These are phyloP conservation scores for Candida xiaguanensis DNA, from an alignment of 805 yeast genomes.

Conservation along the genomic window DNA sequence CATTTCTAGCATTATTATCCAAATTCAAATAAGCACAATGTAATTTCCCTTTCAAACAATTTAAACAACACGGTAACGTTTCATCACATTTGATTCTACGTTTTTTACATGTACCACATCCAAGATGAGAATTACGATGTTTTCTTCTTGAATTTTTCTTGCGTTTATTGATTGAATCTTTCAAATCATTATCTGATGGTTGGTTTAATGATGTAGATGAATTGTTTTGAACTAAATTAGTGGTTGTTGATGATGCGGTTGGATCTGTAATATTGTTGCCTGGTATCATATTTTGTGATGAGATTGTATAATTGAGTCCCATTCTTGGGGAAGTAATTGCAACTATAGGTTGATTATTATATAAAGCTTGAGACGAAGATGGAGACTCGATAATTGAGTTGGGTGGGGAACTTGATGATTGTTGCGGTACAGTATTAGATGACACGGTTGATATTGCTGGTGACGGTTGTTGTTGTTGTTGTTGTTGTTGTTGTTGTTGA, in stretches of 20 bases:
- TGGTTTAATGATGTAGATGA: background rate
- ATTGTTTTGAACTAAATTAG: constrained; percentile 4
- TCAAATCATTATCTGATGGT: constrained; percentile 6
- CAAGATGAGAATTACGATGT: constrained; percentile 67
- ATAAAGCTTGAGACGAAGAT: background rate
- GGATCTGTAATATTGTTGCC: background rate
- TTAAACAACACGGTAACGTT: constrained; percentile 45
- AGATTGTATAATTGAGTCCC: constrained; percentile 2
- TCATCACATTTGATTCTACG: constrained; percentile 52
- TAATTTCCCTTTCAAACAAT: constrained; percentile 44
- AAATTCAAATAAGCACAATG: constrained; percentile 45
- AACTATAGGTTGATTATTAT: background rate
- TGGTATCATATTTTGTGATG: background rate
- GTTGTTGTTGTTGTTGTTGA: constrained; percentile 4
- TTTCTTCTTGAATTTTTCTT: constrained; percentile 50
- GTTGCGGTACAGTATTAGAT: background rate
- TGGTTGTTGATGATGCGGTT: constrained; percentile 11
- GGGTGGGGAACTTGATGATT: background rate
- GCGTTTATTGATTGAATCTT: constrained; percentile 12
- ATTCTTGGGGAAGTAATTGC: background rate
- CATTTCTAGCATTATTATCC: constrained; percentile 47
- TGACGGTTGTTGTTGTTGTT: constrained; percentile 8
- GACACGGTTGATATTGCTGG: background rate
- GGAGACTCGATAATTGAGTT: background rate
- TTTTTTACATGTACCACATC: constrained; percentile 63